Evolutionary conservation across 257 asterid species (phyloP), one percentile per base, ranked within the genome.

Genomic region (Fraxinus quadrangulata): DNA sequence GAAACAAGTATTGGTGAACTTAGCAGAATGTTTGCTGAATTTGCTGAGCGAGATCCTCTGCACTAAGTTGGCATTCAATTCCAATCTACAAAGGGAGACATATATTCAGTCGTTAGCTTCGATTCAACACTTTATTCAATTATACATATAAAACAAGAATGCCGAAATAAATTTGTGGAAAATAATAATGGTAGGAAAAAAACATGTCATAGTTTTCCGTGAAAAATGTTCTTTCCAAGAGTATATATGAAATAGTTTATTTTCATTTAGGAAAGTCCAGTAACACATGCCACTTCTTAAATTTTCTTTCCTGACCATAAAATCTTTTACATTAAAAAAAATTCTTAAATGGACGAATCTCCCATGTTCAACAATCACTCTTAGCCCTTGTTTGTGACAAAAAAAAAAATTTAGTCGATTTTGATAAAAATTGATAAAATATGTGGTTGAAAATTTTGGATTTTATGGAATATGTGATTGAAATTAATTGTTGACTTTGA

Each of bases 31-130:
- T 93, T 84, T 86, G 96, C 86, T 91, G 99, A 84, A 95, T 89
- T 76, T 86, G 94, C 68, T 90, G 90, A 42, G 99, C 99, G 82
- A 95, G 82, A 69, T 95, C 99, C 79, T 95, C 97, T 4, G 99
- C 99, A 77, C 99, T 95, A 31, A 93, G 96, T 78, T 91, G 96
- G 90, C 99, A 95, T 79, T 93, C 99, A 67, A 95, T 93, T 71
- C 99, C 97, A 47, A 95, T 89, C 99, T 94, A 80, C 54, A 81
- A 21, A 36, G 2, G 47, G 61, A 9, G n/a, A 59, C 12, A 76
- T 10, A 76, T 10, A 72, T 14, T 8, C 69, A 70, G 45, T 75
- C 75, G 31, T 76, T 77, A 68, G 84, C 66, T 69, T 36, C 24
- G 49, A 76, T 45, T 0, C 14, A 11, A 31, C 34, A 37, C 1